Conservation (phyloP, 139 green algal genomes). For the Coelastrella sp. region DNA sequence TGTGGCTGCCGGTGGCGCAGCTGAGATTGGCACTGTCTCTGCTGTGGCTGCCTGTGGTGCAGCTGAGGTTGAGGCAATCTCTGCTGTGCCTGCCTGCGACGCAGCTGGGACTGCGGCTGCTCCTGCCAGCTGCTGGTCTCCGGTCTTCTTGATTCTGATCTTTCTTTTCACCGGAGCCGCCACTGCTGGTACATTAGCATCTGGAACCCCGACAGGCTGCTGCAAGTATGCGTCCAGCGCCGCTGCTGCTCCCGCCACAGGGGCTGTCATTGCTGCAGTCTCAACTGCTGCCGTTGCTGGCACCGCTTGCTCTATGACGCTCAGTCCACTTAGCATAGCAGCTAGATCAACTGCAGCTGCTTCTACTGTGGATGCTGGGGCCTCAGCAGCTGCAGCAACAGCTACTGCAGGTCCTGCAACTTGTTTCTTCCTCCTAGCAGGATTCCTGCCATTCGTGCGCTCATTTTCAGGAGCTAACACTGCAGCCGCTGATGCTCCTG, state of each 20-base stretch:
- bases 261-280: not conserved
- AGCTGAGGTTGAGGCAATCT: not conserved
- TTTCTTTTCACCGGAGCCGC: not conserved
- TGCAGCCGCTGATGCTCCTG: not conserved
- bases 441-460: not conserved
- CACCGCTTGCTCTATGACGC: not conserved
- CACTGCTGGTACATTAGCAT: no score
- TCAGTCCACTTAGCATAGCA: not conserved
- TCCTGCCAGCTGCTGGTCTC: not conserved
- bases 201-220: no score
- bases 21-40: not conserved
- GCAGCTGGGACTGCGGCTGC: not conserved
- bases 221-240: no score
- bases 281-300: not conserved
- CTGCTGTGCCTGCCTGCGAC: not conserved
- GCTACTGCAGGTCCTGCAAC: not conserved
- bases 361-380: slow-evolving; percentile 5
- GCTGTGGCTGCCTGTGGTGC: not conserved
- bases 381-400: not conserved
- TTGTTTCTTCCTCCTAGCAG: not conserved
- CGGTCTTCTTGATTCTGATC: not conserved
- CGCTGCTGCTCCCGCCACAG: no score
- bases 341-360: not conserved
- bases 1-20: not conserved
- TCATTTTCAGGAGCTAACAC: not conserved